Base-by-base conservation (phyloP, 1,284 basidiomycete genomes). In the Ganoderma sp. region DNA sequence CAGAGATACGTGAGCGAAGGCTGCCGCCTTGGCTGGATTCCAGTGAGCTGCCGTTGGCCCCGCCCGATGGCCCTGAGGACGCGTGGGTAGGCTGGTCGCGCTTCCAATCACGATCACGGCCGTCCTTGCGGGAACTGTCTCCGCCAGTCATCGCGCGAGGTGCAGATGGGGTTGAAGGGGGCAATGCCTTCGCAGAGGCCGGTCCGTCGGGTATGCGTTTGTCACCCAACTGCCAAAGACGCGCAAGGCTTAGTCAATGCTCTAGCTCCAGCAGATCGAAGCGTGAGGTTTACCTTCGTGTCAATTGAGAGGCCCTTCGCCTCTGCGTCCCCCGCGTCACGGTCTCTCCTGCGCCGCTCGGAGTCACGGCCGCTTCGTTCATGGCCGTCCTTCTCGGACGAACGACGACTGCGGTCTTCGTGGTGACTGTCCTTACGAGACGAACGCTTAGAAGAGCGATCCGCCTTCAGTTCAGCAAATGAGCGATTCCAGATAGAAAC, bases 341-440 rank as follows among this genome's bases (percentile, higher is more conserved):
- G 86, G 63, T 93, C 91, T 66, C 79, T 80, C 69, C 90, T 86
- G 59, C 91, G 85, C 71, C 90, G 82, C 64, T 93, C 91, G 2
- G 88, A 85, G 19, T 92, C 91, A 57, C 89, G 85, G 28, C 77
- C 80, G 10, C 67, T 50, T 67, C 90, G 83, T 28, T 92, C 90
- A 67, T 89, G 85, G 19, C 83, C 78, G 42, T 91, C 90, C 77
- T 91, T 91, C 57, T 92, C 91, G n/a, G 84, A 81, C n/a, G 81
- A 81, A 56, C 91, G 85, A 41, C 90, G 86, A 70, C 79, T 80
- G 48, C 91, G 84, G 42, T 93, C 91, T 68, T 93, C 91, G 66
- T 91, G 86, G 74, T 92, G 89, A 37, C 85, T 80, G 8, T 93
- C 91, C 76, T 91, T 91, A 61, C 92, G 88, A 68, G 91, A 90